A percentile compares a stretch with the other conserved stretches of the same genome.
Evolutionary conservation across 768 basidiomycete species (phyloP).

Genomic region (Lactarius deliciosus): DNA sequence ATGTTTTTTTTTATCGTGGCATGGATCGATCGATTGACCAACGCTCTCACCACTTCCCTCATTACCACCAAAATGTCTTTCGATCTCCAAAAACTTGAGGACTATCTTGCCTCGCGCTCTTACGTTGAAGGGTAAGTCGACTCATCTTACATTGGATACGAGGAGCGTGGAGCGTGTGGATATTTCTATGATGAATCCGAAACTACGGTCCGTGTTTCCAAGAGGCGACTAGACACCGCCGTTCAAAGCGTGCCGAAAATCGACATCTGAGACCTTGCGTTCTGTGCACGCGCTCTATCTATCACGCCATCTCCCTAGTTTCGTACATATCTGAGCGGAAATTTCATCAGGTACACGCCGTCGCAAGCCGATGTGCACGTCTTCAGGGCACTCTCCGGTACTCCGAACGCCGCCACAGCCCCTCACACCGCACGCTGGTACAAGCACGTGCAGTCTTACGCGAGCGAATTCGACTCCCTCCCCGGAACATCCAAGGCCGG

Average conservation of each 20-base stretch:
- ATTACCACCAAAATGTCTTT: conserved; percentile 50
- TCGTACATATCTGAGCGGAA: conserved; percentile 19
- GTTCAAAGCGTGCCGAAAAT: conserved; percentile 68
- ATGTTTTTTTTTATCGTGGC: neutral
- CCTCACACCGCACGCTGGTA: conserved; percentile 90
- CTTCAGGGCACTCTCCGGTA: conserved; percentile 73
- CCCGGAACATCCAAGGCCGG: conserved; percentile 85
- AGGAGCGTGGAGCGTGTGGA: conserved; percentile 25
- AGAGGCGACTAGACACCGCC: conserved; percentile 94
- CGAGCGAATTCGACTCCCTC: conserved; percentile 71
- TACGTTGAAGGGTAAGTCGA: conserved; percentile 86
- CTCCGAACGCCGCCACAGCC: conserved; percentile 61
- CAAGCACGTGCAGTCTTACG: conserved; percentile 88
- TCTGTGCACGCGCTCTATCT: conserved; percentile 18
- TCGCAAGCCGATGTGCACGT: conserved; percentile 94
- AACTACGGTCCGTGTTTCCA: conserved; percentile 98
- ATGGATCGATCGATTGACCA: neutral
- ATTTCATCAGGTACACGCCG: conserved; percentile 67
- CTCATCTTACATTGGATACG: conserved; percentile 3
- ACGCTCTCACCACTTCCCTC: neutral
- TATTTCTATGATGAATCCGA: conserved; percentile 56
- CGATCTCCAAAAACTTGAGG: conserved; percentile 72
- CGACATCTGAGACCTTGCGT: conserved; percentile 51
- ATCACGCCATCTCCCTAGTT: conserved; percentile 2
- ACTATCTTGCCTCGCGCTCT: conserved; percentile 82